Evolutionary conservation across 2,329 filamentous ascomycete species (phyloP).

Genomic region (Fusarium citri): DNA sequence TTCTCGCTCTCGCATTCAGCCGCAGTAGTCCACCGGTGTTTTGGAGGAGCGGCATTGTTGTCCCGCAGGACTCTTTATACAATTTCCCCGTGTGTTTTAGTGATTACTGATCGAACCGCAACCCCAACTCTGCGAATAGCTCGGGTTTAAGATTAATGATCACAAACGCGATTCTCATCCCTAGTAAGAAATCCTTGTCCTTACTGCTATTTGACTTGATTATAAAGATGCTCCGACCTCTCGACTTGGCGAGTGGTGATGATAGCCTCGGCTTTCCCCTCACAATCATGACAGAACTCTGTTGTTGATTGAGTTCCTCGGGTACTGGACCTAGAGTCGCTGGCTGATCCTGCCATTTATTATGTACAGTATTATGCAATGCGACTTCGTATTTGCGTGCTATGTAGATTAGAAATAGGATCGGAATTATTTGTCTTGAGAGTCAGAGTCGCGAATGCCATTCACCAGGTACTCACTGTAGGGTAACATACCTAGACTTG

Average conservation of each 20-base stretch:
- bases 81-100: background rate
- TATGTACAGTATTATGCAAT: background rate
- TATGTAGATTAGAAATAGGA: background rate
- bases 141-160: constrained; percentile 28
- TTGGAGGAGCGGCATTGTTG: background rate
- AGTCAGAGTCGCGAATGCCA: background rate
- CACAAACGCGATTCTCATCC: background rate
- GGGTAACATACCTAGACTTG: background rate
- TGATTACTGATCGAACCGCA: constrained; percentile 33
- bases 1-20: background rate
- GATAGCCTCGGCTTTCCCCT: background rate
- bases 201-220: background rate
- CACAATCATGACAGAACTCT: background rate
- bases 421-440: background rate
- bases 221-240: background rate
- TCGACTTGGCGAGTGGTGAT: rapidly evolving
- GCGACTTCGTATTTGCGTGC: background rate
- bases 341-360: background rate
- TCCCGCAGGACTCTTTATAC: constrained; percentile 4
- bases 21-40: background rate
- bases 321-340: background rate
- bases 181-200: background rate
- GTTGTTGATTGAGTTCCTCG: background rate
- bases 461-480: rapidly evolving
- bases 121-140: background rate